Base-by-base conservation (phyloP, 2,329 filamentous ascomycete genomes). In the Pseudogymnoascus destructans region DNA sequence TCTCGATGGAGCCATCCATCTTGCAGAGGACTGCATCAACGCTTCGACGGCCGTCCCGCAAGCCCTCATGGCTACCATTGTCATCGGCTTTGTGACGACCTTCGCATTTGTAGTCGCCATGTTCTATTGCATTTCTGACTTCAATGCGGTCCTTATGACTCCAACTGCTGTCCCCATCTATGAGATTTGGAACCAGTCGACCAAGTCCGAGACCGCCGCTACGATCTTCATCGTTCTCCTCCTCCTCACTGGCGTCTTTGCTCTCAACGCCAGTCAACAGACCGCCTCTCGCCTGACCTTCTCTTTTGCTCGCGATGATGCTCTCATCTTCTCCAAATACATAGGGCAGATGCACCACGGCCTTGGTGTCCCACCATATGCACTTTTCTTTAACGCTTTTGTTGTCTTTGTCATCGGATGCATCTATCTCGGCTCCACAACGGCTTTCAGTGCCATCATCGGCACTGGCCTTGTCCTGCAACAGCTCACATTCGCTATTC, bases 391-490 rank as follows among this genome's bases (percentile, higher is more conserved):
- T 55, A 86, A 83, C 1, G 73, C 78, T 0, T 71, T 68, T 5
- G 74, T 84, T 55, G 81, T 86, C 0, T 73, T 86, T 33, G 73
- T 87, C 17, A 87, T 88, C 60, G 85, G 85, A 0, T 76, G 79
- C 58, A 82, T 88, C 60, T 86, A 86, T 69, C 74, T 89, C 2
- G 85, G 84, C 0, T 87, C 84, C 1, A 75, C 71, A 59, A 81
- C 79, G 60, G 84, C 85, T 0, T 87, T 89, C 70, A 87, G 85
- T 57, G 85, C 85, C 15, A 86, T 88, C 63, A 77, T 86, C 3
- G 81, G 83, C 0, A 79, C 84, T 0, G 85, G 83, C 0, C 86
- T 90, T 0, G 85, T 89, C 6, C 79, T 86, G 1, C 75, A 90
- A 0, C 83, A 85, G 11, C 72, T 90, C 4, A 85, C 84, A 3